Percentiles rank a stretch among this genome's conserved stretches.
Conservation (phyloP, 2,329 filamentous ascomycete species). For the Colletotrichum acutatum region DNA sequence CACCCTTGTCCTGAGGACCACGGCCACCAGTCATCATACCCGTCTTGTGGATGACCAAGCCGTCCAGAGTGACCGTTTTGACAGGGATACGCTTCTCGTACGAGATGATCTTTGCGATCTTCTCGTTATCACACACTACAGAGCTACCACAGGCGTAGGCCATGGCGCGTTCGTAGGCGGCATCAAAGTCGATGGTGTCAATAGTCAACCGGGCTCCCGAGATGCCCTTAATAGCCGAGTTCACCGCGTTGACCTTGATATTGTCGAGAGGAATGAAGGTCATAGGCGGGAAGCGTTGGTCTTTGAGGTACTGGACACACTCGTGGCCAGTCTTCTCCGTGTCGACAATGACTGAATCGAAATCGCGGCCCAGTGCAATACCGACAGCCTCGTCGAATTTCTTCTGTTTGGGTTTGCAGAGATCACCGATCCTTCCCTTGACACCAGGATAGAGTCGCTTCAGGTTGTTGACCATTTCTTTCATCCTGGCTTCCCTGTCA, state of each 20-base stretch:
- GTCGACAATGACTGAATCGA: constrained; percentile 94
- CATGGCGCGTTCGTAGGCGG: constrained; percentile 89
- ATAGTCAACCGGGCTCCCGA: constrained; percentile 89
- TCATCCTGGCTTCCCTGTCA: constrained; percentile 80
- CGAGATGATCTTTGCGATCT: constrained; percentile 88
- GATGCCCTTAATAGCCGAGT: constrained; percentile 90
- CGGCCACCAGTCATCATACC: constrained; percentile 97
- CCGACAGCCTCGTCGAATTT: constrained; percentile 95
- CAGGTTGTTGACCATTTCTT: constrained; percentile 85
- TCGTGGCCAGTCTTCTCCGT: constrained; percentile 94
- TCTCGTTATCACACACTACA: constrained; percentile 90
- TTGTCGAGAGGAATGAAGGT: constrained; percentile 98
- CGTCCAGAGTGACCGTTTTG: constrained; percentile 94
- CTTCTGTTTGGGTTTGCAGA: constrained; percentile 97
- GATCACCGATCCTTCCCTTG: constrained; percentile 86
- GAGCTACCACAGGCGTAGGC: constrained; percentile 95
- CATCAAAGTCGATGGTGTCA: constrained; percentile 95
- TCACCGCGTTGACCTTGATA: constrained; percentile 92
- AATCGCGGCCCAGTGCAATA: constrained; percentile 90
- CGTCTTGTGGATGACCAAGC: constrained; percentile 96
- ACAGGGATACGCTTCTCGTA: constrained; percentile 87
- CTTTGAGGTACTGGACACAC: constrained; percentile 93
- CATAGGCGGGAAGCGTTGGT: constrained; percentile 86
- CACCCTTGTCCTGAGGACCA: constrained; percentile 77
- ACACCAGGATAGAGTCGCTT: constrained; percentile 94